phyloP scores from a whole-genome alignment of 1,284 basidiomycete genomes.

The Rugosomyces carneus region DNA sequence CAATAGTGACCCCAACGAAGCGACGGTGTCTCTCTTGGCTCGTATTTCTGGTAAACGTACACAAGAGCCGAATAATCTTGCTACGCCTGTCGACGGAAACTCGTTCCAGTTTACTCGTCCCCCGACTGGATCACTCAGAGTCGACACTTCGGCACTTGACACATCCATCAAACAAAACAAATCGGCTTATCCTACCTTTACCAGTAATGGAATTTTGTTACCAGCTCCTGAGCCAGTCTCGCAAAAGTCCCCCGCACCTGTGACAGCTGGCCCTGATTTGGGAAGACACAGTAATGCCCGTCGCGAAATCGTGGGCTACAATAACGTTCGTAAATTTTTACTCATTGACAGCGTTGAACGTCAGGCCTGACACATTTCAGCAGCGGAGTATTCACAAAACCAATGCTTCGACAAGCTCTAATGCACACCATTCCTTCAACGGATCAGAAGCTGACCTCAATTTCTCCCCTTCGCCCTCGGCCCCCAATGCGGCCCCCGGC shows the following conservation, averaged over 20 bases:
- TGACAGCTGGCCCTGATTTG: conserved; percentile 77
- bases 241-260: conserved; percentile 67
- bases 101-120: conserved; percentile 54
- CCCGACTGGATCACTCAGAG: conserved; percentile 57
- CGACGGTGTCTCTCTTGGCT: conserved; percentile 61
- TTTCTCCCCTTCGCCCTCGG: conserved; percentile 45
- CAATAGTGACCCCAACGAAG: conserved; percentile 73
- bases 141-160: conserved; percentile 66
- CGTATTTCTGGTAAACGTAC: conserved; percentile 65
- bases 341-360: neutral
- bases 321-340: conserved; percentile 41
- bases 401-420: conserved; percentile 42
- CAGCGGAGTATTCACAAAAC: conserved; percentile 45
- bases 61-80: conserved; percentile 36
- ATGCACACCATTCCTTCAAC: conserved; percentile 65
- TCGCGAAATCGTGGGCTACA: conserved; percentile 64
- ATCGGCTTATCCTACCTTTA: conserved; percentile 73
- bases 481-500: conserved; percentile 37
- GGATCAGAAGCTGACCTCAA: conserved; percentile 59
- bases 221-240: conserved; percentile 53
- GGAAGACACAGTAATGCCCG: conserved; percentile 65
- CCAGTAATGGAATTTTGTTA: conserved; percentile 65
- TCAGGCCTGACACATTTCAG: conserved; percentile 5
- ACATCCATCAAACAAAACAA: conserved; percentile 64
- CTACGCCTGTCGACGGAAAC: conserved; percentile 40